These are phyloP conservation scores for Discostella pseudostelligera DNA, from an alignment of 108 stramenopile species.

Conservation along the genomic window DNA sequence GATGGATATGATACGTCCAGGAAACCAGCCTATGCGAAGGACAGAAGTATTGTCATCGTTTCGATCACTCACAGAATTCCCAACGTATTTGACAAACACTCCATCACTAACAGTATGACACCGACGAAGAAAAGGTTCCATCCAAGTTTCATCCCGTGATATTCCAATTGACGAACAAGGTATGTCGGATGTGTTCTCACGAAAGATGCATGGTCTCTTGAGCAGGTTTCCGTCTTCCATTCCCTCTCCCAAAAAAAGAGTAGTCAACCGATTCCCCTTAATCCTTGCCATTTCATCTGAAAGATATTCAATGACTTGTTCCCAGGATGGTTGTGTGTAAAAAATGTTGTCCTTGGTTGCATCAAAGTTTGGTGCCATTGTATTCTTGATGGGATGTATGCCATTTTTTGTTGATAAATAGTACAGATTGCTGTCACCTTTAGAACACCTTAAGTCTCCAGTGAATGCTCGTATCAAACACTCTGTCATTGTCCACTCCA, in stretches of 20 bases:
- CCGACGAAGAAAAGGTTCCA: slow-evolving; percentile 25
- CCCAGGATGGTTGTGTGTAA: slow-evolving; percentile 2
- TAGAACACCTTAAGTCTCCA: slow-evolving; percentile 20
- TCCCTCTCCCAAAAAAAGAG: slow-evolving; percentile 28
- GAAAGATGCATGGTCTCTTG: slow-evolving; percentile 30
- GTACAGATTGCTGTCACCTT: not conserved
- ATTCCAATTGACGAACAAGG: slow-evolving; percentile 6
- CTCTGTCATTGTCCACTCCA: slow-evolving; percentile 46
- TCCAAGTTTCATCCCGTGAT: slow-evolving; percentile 37
- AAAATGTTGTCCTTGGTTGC: not conserved
- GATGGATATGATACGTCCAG: slow-evolving; percentile 24
- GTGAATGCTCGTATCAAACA: slow-evolving; percentile 34
- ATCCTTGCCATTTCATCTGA: slow-evolving; percentile 45
- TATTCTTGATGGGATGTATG: slow-evolving; percentile 18
- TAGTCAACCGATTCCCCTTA: slow-evolving; percentile 35
- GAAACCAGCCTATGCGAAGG: slow-evolving; percentile 38
- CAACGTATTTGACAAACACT: slow-evolving; percentile 35
- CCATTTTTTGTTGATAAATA: slow-evolving; percentile 29
- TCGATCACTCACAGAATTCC: not conserved
- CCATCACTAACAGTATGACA: slow-evolving; percentile 30
- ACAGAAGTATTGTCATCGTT: not conserved
- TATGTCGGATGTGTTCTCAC: not conserved
- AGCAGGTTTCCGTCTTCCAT: slow-evolving; percentile 38
- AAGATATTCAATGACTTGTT: slow-evolving; percentile 48
- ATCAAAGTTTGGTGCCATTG: not conserved